Conservation (phyloP, 495 filamentous ascomycete species). For the Hyaloscypha finlandica region DNA sequence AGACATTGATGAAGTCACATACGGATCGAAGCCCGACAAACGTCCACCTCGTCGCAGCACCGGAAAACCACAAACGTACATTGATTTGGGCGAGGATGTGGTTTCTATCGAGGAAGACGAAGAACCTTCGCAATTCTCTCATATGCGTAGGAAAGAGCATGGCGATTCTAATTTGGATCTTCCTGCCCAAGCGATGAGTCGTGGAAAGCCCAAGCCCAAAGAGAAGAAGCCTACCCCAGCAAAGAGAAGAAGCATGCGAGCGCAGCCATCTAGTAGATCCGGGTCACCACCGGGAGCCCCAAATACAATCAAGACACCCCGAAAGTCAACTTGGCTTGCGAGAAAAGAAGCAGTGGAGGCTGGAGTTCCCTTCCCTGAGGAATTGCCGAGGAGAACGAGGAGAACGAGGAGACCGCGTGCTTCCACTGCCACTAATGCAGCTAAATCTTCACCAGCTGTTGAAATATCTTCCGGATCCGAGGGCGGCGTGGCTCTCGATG, state of each 20-base stretch:
- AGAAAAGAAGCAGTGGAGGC: conserved; percentile 25
- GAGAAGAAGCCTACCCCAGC: background rate
- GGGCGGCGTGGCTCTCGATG: conserved; percentile 5
- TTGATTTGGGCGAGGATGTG: conserved; percentile 28
- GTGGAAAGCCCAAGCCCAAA: conserved; percentile 13
- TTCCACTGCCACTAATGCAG: background rate
- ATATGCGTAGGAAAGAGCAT: conserved; percentile 3
- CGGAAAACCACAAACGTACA: conserved; percentile 22
- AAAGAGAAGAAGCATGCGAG: conserved; percentile 16
- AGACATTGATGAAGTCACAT: background rate
- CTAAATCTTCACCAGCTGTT: conserved; percentile 1
- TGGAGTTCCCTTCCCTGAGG: background rate
- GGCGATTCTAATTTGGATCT: conserved; percentile 14
- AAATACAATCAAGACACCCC: conserved; percentile 20
- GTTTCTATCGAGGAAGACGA: conserved; percentile 27
- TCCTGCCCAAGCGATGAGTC: conserved; percentile 14
- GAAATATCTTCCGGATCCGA: conserved; percentile 21
- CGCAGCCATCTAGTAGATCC: background rate
- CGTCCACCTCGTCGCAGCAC: conserved; percentile 22
- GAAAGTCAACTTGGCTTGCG: conserved; percentile 28
- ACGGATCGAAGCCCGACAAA: conserved; percentile 6
- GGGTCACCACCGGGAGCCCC: conserved; percentile 3
- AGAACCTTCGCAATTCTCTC: conserved; percentile 4
- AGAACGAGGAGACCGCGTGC: background rate
- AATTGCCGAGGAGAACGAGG: conserved; percentile 14